phyloP scores from a whole-genome alignment of 2,329 filamentous ascomycete species.

The Trichoderma sp. region DNA sequence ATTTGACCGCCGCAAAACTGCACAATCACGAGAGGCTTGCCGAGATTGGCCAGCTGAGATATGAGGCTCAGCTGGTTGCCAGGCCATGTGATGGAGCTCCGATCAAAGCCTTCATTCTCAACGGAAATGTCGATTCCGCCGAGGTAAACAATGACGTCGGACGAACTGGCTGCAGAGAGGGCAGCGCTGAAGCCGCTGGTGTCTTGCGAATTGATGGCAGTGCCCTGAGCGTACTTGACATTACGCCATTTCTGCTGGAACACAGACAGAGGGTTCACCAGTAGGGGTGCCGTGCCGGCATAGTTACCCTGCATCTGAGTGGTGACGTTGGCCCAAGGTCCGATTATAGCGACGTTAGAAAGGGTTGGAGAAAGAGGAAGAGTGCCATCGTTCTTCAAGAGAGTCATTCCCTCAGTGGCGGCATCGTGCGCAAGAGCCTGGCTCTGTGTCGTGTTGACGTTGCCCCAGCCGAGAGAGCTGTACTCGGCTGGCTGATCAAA shows the following conservation, averaged over 20 bases:
- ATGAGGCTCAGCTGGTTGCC: slow-evolving; percentile 55
- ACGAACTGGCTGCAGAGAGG: slow-evolving; percentile 44
- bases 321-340: slow-evolving; percentile 47
- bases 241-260: slow-evolving; percentile 30
- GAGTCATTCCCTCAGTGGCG: slow-evolving; percentile 49
- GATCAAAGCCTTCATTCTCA: slow-evolving; percentile 56
- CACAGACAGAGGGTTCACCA: slow-evolving; percentile 28
- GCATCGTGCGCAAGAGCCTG: slow-evolving; percentile 60
- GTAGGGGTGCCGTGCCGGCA: slow-evolving; percentile 33
- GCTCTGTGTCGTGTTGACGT: slow-evolving; percentile 58
- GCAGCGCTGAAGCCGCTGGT: slow-evolving; percentile 40
- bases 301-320: slow-evolving; percentile 35
- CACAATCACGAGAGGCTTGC: slow-evolving; percentile 55
- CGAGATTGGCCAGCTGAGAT: slow-evolving; percentile 40
- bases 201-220: slow-evolving; percentile 37
- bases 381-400: slow-evolving; percentile 58
- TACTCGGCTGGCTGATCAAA: slow-evolving; percentile 57
- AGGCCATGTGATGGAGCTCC: slow-evolving; percentile 55
- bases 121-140: slow-evolving; percentile 57
- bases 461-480: slow-evolving; percentile 54
- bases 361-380: slow-evolving; percentile 47
- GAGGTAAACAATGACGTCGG: slow-evolving; percentile 57
- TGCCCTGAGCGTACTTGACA: slow-evolving; percentile 44
- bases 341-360: slow-evolving; percentile 37
- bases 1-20: slow-evolving; percentile 58